These are phyloP conservation scores for Aurantiochytrium sp. DNA, from an alignment of 108 stramenopile species.

Conservation along the genomic window DNA sequence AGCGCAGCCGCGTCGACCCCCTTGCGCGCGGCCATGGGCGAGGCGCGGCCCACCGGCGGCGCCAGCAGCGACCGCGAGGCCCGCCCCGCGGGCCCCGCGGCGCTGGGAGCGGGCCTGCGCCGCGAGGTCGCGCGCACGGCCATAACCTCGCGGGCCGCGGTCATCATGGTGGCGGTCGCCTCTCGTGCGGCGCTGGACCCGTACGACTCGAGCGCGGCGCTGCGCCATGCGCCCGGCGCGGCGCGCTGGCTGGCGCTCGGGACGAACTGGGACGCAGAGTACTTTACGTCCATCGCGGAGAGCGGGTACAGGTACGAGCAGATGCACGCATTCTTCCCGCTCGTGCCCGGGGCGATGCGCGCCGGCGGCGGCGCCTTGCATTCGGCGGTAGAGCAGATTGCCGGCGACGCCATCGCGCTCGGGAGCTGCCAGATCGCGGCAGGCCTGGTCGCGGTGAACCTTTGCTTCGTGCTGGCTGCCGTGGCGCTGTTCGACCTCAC, in stretches of 20 bases:
- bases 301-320: slow-evolving; percentile 38
- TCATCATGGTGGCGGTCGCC: neutral
- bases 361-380: neutral
- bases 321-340: slow-evolving; percentile 50
- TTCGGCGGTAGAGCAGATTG: too few relatives aligned
- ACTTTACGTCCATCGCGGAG: neutral
- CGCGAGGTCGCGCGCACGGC: neutral
- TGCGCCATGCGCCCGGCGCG: neutral
- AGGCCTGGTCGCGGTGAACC: slow-evolving; percentile 37
- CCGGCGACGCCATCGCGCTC: neutral
- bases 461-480: slow-evolving; percentile 38
- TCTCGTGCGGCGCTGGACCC: neutral
- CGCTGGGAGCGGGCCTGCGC: neutral
- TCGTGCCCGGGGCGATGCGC: slow-evolving; percentile 31
- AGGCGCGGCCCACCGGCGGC: too few relatives aligned
- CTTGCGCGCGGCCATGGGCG: too few relatives aligned
- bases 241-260: neutral
- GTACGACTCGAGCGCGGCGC: slow-evolving; percentile 13
- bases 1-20: too few relatives aligned
- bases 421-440: slow-evolving; percentile 23
- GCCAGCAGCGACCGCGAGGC: too few relatives aligned
- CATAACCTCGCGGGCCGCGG: neutral
- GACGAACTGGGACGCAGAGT: slow-evolving; percentile 35
- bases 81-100: too few relatives aligned
- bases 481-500: slow-evolving; percentile 39